Conservation (phyloP, 2,329 filamentous ascomycete species). For the Fusarium solani-melongenae region DNA sequence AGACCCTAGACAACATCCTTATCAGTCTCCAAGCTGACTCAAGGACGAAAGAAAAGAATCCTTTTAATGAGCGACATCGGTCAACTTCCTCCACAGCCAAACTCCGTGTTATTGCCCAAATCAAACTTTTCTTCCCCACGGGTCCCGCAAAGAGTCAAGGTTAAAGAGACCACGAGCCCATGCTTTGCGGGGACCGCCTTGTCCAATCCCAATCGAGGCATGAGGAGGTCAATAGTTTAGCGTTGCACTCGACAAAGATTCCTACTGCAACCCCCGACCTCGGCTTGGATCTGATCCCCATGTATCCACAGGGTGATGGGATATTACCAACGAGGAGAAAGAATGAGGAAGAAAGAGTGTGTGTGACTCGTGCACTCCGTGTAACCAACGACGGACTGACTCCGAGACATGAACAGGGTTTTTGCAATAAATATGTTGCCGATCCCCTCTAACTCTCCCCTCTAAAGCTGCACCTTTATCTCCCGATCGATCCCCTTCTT, state of each 20-base stretch:
- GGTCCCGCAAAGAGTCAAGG: constrained; percentile 1
- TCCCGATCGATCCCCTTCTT: background rate
- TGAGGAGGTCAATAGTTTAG: background rate
- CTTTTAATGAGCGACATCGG: constrained; percentile 32
- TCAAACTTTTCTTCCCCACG: constrained; percentile 7
- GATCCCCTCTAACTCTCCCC: background rate
- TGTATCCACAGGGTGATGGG: constrained; percentile 18
- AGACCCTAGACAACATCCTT: background rate
- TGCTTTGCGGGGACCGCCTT: constrained; percentile 17
- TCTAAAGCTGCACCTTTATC: background rate
- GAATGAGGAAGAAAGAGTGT: background rate
- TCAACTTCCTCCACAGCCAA: background rate
- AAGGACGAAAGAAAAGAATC: background rate
- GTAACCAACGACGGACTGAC: constrained; percentile 16
- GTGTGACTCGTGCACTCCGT: constrained; percentile 16
- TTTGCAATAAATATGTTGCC: background rate
- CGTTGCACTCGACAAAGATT: background rate
- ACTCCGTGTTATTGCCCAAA: background rate
- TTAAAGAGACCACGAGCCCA: constrained; percentile 16
- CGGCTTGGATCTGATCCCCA: constrained; percentile 8
- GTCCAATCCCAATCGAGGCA: background rate
- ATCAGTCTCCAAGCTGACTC: background rate
- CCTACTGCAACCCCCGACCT: constrained; percentile 23
- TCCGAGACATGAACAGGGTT: constrained; percentile 25
- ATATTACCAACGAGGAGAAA: constrained; percentile 11